A percentile compares a stretch with the other conserved stretches of the same genome.
Evolutionary conservation across 1,139 yeast genomes (phyloP).

Genomic region (Wickerhamomyces sp.): DNA sequence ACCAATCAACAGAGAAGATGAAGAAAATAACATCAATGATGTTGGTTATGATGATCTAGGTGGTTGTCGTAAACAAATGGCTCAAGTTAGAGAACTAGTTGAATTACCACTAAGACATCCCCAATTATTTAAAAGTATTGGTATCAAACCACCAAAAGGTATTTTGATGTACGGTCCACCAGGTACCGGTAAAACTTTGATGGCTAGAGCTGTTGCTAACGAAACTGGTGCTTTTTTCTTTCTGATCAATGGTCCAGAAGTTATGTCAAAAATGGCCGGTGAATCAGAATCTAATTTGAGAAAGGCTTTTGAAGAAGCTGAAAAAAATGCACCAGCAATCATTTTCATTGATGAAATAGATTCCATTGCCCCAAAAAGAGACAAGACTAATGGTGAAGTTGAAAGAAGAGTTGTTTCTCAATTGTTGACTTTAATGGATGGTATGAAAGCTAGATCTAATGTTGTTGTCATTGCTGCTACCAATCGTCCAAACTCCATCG

Average conservation of each 20-base stretch:
- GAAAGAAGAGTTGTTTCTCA: conserved; percentile 98
- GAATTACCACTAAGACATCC: conserved; percentile 97
- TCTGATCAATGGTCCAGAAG: conserved; percentile 98
- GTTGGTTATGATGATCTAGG: conserved; percentile 99
- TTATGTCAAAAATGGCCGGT: conserved; percentile 99
- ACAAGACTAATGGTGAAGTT: conserved; percentile 98
- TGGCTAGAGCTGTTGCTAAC: conserved; percentile 99
- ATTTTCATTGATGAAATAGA: conserved; percentile 98
- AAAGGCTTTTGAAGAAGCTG: conserved; percentile 99
- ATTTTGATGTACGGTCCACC: conserved; percentile 98
- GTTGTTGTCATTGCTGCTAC: conserved; percentile 95
- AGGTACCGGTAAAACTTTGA: conserved; percentile 97
- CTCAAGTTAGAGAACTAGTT: conserved; percentile 94
- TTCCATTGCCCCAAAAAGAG: conserved; percentile 99
- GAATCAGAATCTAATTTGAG: conserved; percentile 96
- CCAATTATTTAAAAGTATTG: conserved; percentile 91
- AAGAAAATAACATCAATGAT: conserved; percentile 91
- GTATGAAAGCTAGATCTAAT: conserved; percentile 98
- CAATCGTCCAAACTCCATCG: conserved; percentile 96
- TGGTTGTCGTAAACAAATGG: conserved; percentile 98
- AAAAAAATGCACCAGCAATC: conserved; percentile 95
- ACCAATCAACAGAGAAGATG: conserved; percentile 98
- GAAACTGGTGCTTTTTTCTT: conserved; percentile 99
- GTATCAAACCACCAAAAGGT: conserved; percentile 97
- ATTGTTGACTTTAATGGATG: conserved; percentile 95